Evolutionary conservation across 2,329 filamentous ascomycete genomes (phyloP).

Genomic region (Aureobasidium sp.): DNA sequence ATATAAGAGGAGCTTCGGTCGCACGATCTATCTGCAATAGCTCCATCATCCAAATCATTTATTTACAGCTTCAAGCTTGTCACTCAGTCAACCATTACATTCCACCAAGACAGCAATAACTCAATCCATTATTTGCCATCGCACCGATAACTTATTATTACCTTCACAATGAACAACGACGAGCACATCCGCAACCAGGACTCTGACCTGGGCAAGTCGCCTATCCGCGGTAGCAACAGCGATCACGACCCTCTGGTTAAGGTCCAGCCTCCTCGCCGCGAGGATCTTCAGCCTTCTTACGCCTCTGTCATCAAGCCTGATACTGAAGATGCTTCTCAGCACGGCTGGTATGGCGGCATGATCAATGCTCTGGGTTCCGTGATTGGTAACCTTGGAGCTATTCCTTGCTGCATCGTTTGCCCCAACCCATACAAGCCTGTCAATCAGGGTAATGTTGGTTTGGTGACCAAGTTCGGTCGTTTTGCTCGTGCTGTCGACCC

Average conservation of each 20-base stretch:
- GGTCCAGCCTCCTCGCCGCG: constrained; percentile 72
- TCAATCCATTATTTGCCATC: not conserved
- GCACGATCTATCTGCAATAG: not conserved
- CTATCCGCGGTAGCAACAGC: constrained; percentile 17
- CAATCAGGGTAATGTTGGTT: constrained; percentile 83
- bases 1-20: constrained; percentile 8
- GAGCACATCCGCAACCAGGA: constrained; percentile 18
- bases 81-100: not conserved
- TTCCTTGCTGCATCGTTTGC: constrained; percentile 86
- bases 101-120: not conserved
- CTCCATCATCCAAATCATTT: not conserved
- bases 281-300: constrained; percentile 80
- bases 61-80: not conserved
- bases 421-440: constrained; percentile 96
- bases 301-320: constrained; percentile 58
- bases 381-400: constrained; percentile 73
- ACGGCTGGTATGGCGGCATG: constrained; percentile 87
- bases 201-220: constrained; percentile 28
- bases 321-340: constrained; percentile 58
- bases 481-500: constrained; percentile 96
- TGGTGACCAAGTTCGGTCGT: constrained; percentile 90
- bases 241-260: constrained; percentile 30
- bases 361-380: constrained; percentile 68
- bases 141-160: not conserved
- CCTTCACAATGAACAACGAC: constrained; percentile 11